Base-by-base conservation (phyloP, 202 grass and related monocot species). In the Dendrocalamus latiflorus region DNA sequence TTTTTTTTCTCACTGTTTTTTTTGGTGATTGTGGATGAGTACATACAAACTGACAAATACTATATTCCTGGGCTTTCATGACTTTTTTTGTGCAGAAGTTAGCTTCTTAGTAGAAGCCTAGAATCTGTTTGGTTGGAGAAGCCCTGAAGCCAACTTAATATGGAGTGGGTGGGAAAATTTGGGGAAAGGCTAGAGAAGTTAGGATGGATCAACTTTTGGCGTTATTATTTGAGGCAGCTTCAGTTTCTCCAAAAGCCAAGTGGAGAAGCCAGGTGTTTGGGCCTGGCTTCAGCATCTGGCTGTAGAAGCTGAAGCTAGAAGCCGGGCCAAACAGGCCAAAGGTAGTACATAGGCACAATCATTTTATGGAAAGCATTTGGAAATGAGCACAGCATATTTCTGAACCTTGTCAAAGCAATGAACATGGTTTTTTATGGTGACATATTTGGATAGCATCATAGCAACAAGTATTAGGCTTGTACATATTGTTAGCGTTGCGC, bases 231-330 rank as follows among this genome's bases (percentile, higher is more conserved):
- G 55, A 43, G 72, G 18, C 25, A 71, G 22, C 22, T 28, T 82
- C 17, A 43, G 17, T 67, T 54, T 82, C 36, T 87, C 20, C 21
- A 55, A 54, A 86, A 86, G 6, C 10, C 68, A 25, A 73, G 37
- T 13, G 24, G 30, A 49, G 36, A 58, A 80, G 25, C 18, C 18
- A 5, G 28, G n/a, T 78, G 12, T 61, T 60, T 68, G 13, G 13
- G 63, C 39, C 13, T 76, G 58, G 20, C 8, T 76, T 70, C 47
- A 55, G 65, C 12, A 64, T 82, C 45, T 65, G 51, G 56, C 20
- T 64, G 42, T 60, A 78, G 20, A 70, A 71, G n/a, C 57, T 83
- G 59, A 37, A 85, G 25, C 71, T 83, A 83, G 74, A 73, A 66
- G 45, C 61, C 36, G 16, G 45, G 20, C 10, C 4, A 41, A 78